Percentiles rank a stretch among this genome's conserved stretches.
Evolutionary conservation across 2,329 filamentous ascomycete species (phyloP).

Genomic region (Diaporthe eres): DNA sequence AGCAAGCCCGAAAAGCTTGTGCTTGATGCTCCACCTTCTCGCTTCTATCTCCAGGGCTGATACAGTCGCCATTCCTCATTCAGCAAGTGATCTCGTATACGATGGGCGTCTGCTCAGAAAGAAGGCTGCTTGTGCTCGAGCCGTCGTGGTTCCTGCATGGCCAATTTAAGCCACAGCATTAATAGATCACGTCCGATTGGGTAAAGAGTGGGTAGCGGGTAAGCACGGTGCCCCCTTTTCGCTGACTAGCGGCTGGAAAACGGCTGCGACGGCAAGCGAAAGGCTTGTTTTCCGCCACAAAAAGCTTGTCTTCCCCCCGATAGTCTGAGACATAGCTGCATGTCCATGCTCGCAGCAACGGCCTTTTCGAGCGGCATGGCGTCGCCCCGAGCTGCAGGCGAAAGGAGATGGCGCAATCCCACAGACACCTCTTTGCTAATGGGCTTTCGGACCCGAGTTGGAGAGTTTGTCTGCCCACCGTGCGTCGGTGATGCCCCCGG

Average conservation of each 20-base stretch:
- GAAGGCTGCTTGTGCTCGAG: neutral
- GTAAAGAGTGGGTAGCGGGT: neutral
- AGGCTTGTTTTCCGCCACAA: slow-evolving; percentile 20
- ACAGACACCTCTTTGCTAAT: too few relatives aligned
- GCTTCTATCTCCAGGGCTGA: neutral
- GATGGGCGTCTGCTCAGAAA: neutral
- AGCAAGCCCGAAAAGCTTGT: neutral
- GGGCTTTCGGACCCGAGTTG: neutral
- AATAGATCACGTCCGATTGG: slow-evolving; percentile 27
- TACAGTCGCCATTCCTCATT: slow-evolving; percentile 17
- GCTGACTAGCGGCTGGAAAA: neutral
- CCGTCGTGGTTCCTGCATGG: slow-evolving; percentile 21
- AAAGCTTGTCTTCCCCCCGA: slow-evolving; percentile 24
- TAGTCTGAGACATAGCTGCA: neutral
- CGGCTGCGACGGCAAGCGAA: slow-evolving; percentile 31
- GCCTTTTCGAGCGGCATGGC: neutral
- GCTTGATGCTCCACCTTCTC: neutral
- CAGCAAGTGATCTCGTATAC: slow-evolving; percentile 25
- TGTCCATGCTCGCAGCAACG: slow-evolving; percentile 6
- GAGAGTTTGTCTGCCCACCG: too few relatives aligned
- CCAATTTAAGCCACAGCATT: slow-evolving; percentile 25
- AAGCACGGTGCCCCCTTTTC: slow-evolving; percentile 7
- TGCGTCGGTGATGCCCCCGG: neutral
- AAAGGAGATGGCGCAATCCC: neutral
- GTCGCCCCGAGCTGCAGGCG: neutral